Percentiles rank a stretch among this genome's conserved stretches.
Evolutionary conservation across 2,329 filamentous ascomycete species (phyloP).

Genomic region (Penicillium expansum): DNA sequence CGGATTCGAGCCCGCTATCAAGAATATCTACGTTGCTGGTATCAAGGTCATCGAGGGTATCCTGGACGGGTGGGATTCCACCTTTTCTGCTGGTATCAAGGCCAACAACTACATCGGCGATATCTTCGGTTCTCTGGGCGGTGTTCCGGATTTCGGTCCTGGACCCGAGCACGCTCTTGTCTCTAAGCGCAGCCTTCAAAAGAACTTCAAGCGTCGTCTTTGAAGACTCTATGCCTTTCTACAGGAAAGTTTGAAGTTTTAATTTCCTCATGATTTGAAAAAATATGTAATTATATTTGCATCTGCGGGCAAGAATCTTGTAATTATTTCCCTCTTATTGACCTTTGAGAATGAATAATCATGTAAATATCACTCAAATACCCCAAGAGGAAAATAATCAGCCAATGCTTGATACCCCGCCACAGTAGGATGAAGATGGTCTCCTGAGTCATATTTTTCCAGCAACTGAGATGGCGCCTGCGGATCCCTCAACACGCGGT

Average conservation of each 20-base stretch:
- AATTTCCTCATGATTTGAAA: not conserved
- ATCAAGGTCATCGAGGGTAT: conserved; percentile 65
- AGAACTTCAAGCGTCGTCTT: conserved; percentile 8
- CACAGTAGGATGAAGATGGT: conserved; percentile 63
- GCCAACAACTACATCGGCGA: conserved; percentile 67
- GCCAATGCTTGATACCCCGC: conserved; percentile 61
- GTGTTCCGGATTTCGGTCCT: conserved; percentile 62
- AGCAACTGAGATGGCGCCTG: conserved; percentile 50
- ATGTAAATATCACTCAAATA: conserved; percentile 42
- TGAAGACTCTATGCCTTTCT: not conserved
- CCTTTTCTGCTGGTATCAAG: conserved; percentile 56
- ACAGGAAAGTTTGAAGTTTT: not conserved
- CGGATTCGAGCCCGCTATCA: conserved; percentile 60
- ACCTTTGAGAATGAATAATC: not conserved
- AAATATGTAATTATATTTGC: not conserved
- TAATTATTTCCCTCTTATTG: not conserved
- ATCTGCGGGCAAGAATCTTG: not conserved
- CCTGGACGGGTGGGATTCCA: conserved; percentile 58
- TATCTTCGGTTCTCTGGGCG: conserved; percentile 67
- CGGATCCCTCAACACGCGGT: conserved; percentile 54
- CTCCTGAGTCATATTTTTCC: conserved; percentile 57
- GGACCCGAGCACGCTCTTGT: conserved; percentile 18
- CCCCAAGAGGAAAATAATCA: conserved; percentile 55
- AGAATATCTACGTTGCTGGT: conserved; percentile 66
- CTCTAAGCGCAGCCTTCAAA: conserved; percentile 18